A percentile compares a stretch with the other conserved stretches of the same genome.
phyloP scores from a whole-genome alignment of 257 asterid genomes.

The Gentiana dahurica region DNA sequence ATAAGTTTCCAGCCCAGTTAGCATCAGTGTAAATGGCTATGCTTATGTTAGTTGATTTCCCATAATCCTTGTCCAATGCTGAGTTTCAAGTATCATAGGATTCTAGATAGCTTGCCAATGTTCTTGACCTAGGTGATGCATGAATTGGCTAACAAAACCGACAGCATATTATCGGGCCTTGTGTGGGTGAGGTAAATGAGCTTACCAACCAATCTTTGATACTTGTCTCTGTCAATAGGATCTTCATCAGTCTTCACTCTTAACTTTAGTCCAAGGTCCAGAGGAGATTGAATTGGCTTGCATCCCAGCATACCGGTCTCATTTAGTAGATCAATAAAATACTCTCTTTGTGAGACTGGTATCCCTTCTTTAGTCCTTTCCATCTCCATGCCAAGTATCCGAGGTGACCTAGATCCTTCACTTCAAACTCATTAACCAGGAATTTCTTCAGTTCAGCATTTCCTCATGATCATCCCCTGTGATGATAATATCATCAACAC shows the following conservation, averaged over 20 bases:
- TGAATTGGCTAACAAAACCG: constrained; percentile 1
- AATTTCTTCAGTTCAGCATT: not conserved
- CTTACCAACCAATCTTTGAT: not conserved
- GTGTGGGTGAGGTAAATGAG: not conserved
- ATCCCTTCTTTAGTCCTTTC: not conserved
- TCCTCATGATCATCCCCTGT: not conserved
- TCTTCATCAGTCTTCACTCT: not conserved
- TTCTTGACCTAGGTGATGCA: not conserved
- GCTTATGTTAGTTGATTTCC: not conserved
- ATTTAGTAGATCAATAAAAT: not conserved
- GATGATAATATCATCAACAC: constrained; percentile 3
- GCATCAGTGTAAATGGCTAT: not conserved
- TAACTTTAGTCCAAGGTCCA: not conserved
- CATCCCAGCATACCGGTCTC: not conserved
- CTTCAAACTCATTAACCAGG: not conserved
- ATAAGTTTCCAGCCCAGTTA: not conserved
- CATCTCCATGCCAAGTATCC: constrained; percentile 3
- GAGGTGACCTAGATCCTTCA: not conserved
- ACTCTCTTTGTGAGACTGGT: not conserved
- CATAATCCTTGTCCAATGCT: too few relatives aligned
- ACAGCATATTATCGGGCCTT: not conserved
- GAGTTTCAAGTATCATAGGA: not conserved
- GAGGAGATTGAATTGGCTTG: not conserved
- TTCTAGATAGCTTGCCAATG: not conserved
- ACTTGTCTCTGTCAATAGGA: not conserved